Conservation (phyloP, 768 basidiomycete genomes). For the Rhodotorula kratochvilovae region DNA sequence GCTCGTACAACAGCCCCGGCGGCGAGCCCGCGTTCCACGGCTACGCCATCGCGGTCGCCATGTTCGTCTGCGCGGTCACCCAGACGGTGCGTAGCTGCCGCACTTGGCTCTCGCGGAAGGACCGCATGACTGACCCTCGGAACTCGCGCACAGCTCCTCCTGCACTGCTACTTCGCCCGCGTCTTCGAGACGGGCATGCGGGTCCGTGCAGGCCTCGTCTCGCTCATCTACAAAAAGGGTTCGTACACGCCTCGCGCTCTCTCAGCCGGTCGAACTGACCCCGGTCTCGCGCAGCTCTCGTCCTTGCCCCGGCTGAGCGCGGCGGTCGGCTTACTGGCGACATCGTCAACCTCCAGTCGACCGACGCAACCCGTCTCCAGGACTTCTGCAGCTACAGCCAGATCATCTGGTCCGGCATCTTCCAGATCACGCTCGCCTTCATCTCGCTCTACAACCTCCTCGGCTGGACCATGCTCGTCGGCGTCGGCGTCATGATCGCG, state of each 20-base stretch:
- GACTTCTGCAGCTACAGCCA: conserved; percentile 46
- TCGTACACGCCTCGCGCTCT: neutral
- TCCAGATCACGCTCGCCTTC: conserved; percentile 86
- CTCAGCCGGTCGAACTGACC: neutral
- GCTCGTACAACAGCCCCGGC: conserved; percentile 58
- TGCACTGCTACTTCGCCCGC: conserved; percentile 45
- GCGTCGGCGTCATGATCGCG: conserved; percentile 45
- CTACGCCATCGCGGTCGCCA: conserved; percentile 66
- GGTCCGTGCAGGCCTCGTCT: conserved; percentile 78
- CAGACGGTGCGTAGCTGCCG: conserved; percentile 60
- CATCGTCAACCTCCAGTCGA: conserved; percentile 86
- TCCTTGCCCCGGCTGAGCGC: conserved; percentile 79
- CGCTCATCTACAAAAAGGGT: conserved; percentile 38
- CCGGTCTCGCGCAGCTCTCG: conserved; percentile 48
- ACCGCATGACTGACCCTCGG: conserved; percentile 3
- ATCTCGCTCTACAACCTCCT: conserved; percentile 81
- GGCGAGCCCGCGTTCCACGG: conserved; percentile 59
- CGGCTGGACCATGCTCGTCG: conserved; percentile 48
- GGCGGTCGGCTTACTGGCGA: conserved; percentile 73
- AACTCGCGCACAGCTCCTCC: conserved; percentile 16
- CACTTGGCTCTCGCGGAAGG: too few relatives aligned
- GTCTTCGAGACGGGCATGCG: conserved; percentile 64
- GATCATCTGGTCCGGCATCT: conserved; percentile 76
- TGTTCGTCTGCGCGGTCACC: conserved; percentile 73
- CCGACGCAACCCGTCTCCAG: conserved; percentile 41